Conservation (phyloP, 108 stramenopile species). For the Schizochytrium sp. region DNA sequence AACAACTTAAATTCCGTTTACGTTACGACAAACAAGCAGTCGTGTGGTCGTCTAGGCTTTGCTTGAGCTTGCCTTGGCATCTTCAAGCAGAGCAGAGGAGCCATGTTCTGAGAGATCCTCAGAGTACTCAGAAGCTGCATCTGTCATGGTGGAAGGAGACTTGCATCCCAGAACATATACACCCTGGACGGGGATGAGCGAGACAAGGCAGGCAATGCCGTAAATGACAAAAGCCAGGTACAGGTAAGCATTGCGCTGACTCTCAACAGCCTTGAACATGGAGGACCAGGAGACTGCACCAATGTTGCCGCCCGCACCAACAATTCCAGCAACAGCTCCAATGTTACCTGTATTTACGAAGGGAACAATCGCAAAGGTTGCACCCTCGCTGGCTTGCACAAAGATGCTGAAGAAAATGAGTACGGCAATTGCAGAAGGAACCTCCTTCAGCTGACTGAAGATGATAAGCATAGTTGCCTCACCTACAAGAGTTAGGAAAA, state of each 20-base stretch:
- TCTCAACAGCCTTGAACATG: slow-evolving; percentile 50
- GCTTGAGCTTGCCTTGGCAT: too few species aligned
- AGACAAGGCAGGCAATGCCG: not conserved
- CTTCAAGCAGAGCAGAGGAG: not conserved
- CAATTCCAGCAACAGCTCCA: slow-evolving; percentile 69
- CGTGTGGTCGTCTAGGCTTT: too few species aligned
- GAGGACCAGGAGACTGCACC: slow-evolving; percentile 70
- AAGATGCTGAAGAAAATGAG: slow-evolving; percentile 68
- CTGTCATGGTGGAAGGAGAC: not conserved
- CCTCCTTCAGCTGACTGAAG: slow-evolving; percentile 55
- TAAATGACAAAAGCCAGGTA: slow-evolving; percentile 34
- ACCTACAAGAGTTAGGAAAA: slow-evolving; percentile 52
- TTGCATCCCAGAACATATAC: slow-evolving; percentile 31
- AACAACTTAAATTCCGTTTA: too few species aligned
- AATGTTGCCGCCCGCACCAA: slow-evolving; percentile 71
- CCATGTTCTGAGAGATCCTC: slow-evolving; percentile 38
- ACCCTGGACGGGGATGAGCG: slow-evolving; percentile 30
- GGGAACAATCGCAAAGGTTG: slow-evolving; percentile 69
- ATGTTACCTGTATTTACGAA: slow-evolving; percentile 68
- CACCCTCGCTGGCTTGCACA: slow-evolving; percentile 69
- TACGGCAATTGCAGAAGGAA: slow-evolving; percentile 62
- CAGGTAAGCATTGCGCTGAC: slow-evolving; percentile 37
- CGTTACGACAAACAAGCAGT: too few species aligned
- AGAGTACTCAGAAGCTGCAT: not conserved
- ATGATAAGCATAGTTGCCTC: slow-evolving; percentile 67